Evolutionary conservation across 768 basidiomycete genomes (phyloP), one percentile per base, ranked within the genome.

Genomic region (Tylopilus felleus): DNA sequence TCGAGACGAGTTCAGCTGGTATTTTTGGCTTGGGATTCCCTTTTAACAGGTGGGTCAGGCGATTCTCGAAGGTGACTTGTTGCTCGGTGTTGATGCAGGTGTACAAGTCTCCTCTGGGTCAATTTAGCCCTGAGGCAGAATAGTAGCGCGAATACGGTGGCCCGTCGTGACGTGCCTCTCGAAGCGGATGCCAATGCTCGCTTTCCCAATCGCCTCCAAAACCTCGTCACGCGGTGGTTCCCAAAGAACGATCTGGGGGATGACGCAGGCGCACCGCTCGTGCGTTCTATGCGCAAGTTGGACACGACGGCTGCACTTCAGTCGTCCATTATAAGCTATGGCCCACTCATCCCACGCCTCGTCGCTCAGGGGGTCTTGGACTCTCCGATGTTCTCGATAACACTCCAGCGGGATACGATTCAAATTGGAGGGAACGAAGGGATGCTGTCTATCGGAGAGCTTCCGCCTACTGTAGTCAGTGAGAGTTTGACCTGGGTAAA

Each of bases 21-120:
- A 88, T 90, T 39, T 77, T 90, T 52, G 89, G 89, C 0, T 73
- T 90, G 10, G 88, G 90, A 0, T 90, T 90, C 58, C 86, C 88
- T 4, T 65, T 80, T 14, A 85, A 85, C 57, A 89, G 87, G 87
- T 86, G 23, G 14, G 73, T 58, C 5, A 13, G 16, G 31, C 46
- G 21, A 17, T 50, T 8, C 35, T 29, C 46, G 21, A 21, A 33
- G 7, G 41, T 0, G 22, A 19, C n/a, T 9, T 14, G n/a, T 38
- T 23, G 9, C n/a, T 13, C 6, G 17, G n/a, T 53, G 12, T 45
- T 55, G 40, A 57, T 49, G 17, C n/a, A 6, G 7, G 31, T 33
- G 23, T 44, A 49, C 38, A 21, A 83, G 81, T 59, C 73, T 75
- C 13, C 73, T 83, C 22, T 81, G 78, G 79, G 68, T 65, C 35